phyloP scores from a whole-genome alignment of 169 alveolate genomes.

The Haemoproteus tartakovskyi region DNA sequence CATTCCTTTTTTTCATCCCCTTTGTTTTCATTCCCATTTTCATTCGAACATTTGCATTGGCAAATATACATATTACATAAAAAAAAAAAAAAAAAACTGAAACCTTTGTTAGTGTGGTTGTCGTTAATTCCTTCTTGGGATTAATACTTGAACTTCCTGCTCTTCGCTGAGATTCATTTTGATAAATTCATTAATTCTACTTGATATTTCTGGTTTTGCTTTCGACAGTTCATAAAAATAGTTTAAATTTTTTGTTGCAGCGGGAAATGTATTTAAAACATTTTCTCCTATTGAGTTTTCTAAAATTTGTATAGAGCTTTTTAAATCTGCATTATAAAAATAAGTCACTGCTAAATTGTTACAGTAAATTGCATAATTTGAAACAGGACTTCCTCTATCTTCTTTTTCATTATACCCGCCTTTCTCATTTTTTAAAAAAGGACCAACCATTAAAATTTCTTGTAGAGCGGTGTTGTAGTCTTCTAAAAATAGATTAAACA shows the following conservation, averaged over 20 bases:
- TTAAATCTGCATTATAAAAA: constrained; percentile 24
- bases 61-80: no score
- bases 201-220: constrained; percentile 11
- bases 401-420: neutral
- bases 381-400: neutral
- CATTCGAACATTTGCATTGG: no score
- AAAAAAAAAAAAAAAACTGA: neutral
- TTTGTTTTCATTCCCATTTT: no score
- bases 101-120: neutral
- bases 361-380: constrained; percentile 14
- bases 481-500: constrained; percentile 18
- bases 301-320: constrained; percentile 6
- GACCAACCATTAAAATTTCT: neutral
- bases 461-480: constrained; percentile 22
- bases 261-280: constrained; percentile 15
- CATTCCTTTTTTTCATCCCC: no score
- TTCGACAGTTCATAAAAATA: constrained; percentile 29
- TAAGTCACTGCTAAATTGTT: constrained; percentile 45
- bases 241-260: constrained; percentile 21
- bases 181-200: neutral
- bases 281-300: constrained; percentile 11
- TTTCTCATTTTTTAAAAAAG: neutral
- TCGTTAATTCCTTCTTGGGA: neutral
- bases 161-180: constrained; percentile 8
- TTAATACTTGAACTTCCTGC: constrained; percentile 4